phyloP scores from a whole-genome alignment of 192 early-diverging fungal species.

The Geranomyces variabilis region DNA sequence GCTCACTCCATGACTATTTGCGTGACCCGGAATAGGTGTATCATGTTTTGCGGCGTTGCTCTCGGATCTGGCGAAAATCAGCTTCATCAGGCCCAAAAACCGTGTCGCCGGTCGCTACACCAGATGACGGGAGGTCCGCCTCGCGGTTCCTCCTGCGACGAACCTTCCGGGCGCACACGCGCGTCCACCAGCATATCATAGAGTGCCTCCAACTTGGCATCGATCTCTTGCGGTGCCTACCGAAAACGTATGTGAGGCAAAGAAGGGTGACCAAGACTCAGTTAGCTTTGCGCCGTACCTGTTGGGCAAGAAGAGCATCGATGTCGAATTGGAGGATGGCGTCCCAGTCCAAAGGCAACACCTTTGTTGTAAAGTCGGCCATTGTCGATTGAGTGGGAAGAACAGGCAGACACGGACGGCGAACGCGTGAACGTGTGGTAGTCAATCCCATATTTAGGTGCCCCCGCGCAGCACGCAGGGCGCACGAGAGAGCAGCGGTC shows the following conservation, averaged over 20 bases:
- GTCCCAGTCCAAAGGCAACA: constrained; percentile 27
- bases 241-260: not conserved
- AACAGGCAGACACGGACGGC: too few species aligned
- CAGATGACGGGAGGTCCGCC: too few species aligned
- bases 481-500: too few species aligned
- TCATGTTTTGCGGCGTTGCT: constrained; percentile 43
- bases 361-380: constrained; percentile 14
- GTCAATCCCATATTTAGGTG: too few species aligned
- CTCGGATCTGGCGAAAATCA: constrained; percentile 28
- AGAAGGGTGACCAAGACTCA: too few species aligned
- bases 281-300: not conserved
- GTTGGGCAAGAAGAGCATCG: constrained; percentile 9
- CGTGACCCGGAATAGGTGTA: constrained; percentile 47
- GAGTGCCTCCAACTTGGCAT: constrained; percentile 37
- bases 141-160: not conserved
- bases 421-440: too few species aligned
- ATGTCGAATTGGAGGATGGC: constrained; percentile 19
- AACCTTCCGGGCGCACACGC: constrained; percentile 20
- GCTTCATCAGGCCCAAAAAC: not conserved
- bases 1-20: constrained; percentile 56
- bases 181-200: constrained; percentile 36
- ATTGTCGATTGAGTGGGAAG: too few species aligned
- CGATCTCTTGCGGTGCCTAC: constrained; percentile 7
- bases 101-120: not conserved
- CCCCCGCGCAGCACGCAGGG: too few species aligned